Evolutionary conservation across 306 rosid species (phyloP), one percentile per base, ranked within the genome.

Genomic region (Lagenaria siceraria): DNA sequence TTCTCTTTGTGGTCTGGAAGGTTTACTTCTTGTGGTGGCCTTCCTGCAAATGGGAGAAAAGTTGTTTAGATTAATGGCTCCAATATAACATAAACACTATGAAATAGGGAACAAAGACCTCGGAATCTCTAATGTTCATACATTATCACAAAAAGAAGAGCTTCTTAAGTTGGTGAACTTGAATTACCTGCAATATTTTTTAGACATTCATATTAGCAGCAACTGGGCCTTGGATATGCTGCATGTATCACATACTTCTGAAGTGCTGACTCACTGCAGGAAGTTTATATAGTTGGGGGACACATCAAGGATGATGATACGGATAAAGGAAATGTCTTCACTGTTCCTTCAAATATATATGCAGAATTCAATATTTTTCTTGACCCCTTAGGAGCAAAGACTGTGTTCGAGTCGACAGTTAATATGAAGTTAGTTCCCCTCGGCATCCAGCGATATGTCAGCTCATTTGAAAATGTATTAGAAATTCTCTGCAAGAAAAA

Each of bases 341-440:
- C 97, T 8, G 77, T 88, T 79, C 89, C 97, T 53, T 90, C 96
- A 21, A 90, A 89, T 64, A 18, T 76, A 74, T 88, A 89, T 84
- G 97, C 96, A 72, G 99, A 95, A 80, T 88, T 92, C 88, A 92
- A 92, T 38, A 89, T 95, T 92, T 92, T 89, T 65, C 84, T 95
- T 51, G 97, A 95, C 68, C 99, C 99, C 35, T 56, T 88, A 35
- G 97, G 96, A 80, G 97, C 97, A 71, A 90, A 88, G 63, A 78
- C 75, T 0, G 93, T 95, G 21, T 84, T 90, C 31, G 81, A 85
- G 69, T 95, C 99, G 7, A 22, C 66, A 36, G 80, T 89, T 38
- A 84, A 85, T 78, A 85, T 95, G 81, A 90, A 87, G 52, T 90
- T 95, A 59, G 75, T 95, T 87, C 97, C 97, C 31, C 91, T 92